Percentiles rank a stretch among this genome's conserved stretches.
These are phyloP conservation scores for Neurospora sp. DNA, from an alignment of 495 filamentous ascomycete species.

Conservation along the genomic window DNA sequence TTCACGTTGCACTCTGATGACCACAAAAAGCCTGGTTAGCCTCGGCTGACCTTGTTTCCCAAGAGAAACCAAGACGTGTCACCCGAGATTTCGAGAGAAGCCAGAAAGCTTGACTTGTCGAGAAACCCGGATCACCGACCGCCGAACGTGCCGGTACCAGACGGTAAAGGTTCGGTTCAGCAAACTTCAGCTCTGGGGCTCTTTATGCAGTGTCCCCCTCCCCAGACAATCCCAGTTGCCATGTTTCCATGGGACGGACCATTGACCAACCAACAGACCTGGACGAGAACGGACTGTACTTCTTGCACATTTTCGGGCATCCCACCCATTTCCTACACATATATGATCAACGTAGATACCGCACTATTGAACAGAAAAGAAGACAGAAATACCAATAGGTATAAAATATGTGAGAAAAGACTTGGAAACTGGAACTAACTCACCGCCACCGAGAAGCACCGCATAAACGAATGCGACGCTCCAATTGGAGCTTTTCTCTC, in stretches of 20 bases:
- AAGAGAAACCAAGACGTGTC: neutral
- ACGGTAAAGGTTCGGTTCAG: neutral
- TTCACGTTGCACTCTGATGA: neutral
- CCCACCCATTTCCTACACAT: neutral
- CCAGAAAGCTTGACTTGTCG: neutral
- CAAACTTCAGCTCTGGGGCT: neutral
- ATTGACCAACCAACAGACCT: neutral
- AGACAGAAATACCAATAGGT: neutral
- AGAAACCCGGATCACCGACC: neutral
- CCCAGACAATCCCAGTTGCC: neutral
- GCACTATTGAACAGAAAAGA: neutral
- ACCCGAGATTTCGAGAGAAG: neutral
- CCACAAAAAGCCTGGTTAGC: neutral
- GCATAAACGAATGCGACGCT: constrained; percentile 20
- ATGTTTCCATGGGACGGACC: neutral
- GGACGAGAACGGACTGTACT: neutral
- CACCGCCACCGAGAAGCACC: constrained; percentile 14
- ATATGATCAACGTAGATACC: neutral
- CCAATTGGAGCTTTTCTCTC: neutral
- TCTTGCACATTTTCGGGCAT: neutral
- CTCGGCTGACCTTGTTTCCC: neutral
- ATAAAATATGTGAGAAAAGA: neutral
- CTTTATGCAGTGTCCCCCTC: neutral
- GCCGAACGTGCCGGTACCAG: neutral
- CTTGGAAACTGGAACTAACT: neutral